Evolutionary conservation across 2,329 filamentous ascomycete genomes (phyloP).

Genomic region (Venturia aucupariae): DNA sequence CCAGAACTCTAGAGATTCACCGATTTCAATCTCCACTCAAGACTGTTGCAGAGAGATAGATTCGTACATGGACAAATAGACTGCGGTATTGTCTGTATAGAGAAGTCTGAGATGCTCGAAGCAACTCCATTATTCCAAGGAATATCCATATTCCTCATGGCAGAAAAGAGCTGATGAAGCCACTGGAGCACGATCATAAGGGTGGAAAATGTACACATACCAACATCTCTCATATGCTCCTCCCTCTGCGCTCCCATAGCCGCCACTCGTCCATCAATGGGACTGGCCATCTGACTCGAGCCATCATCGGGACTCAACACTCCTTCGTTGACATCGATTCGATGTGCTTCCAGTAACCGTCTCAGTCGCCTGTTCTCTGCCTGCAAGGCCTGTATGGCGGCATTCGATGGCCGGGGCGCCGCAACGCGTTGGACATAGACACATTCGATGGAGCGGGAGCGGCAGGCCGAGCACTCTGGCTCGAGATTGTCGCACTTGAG

Average conservation of each 20-base stretch:
- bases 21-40: too few species aligned
- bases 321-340: constrained; percentile 1
- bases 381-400: constrained; percentile 12
- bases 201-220: background rate
- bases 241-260: background rate
- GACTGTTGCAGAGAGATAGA: too few species aligned
- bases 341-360: background rate
- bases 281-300: background rate
- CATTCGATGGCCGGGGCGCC: constrained; percentile 12
- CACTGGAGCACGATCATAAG: too few species aligned
- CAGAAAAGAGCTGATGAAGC: too few species aligned
- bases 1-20: too few species aligned
- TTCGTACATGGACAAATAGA: too few species aligned
- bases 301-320: background rate
- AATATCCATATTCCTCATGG: too few species aligned
- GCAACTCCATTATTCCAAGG: too few species aligned
- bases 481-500: constrained; percentile 14
- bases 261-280: background rate
- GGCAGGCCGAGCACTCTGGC: constrained; percentile 10
- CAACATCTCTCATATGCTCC: background rate
- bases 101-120: too few species aligned
- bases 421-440: constrained; percentile 8
- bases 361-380: constrained; percentile 7
- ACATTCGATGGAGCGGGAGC: constrained; percentile 7
- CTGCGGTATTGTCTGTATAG: too few species aligned